These are phyloP conservation scores for Phialocephala subalpina DNA, from an alignment of 2,329 filamentous ascomycete species.

Conservation along the genomic window DNA sequence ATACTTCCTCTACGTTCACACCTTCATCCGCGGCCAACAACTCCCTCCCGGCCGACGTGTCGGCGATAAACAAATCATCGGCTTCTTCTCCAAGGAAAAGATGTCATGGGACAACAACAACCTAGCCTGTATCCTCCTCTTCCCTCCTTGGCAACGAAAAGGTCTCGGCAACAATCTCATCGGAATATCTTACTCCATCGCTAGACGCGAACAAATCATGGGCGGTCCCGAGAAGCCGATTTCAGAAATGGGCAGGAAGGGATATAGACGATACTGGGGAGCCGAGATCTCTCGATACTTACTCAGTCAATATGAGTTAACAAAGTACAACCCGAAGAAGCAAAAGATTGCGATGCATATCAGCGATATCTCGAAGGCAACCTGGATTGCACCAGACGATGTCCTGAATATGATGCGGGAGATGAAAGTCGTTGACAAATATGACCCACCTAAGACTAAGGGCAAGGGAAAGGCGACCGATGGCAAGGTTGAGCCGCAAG, in stretches of 20 bases:
- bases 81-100: slow-evolving; percentile 99
- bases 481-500: slow-evolving; percentile 50
- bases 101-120: slow-evolving; percentile 99
- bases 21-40: slow-evolving; percentile 49
- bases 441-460: slow-evolving; percentile 23
- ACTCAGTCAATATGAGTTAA: slow-evolving; percentile 45
- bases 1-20: slow-evolving; percentile 88
- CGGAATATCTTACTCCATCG: slow-evolving; percentile 92
- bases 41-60: slow-evolving; percentile 40
- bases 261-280: slow-evolving; percentile 88
- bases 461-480: slow-evolving; percentile 44
- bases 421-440: not conserved
- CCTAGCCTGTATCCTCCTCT: slow-evolving; percentile 92
- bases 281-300: slow-evolving; percentile 81
- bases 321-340: too few species aligned
- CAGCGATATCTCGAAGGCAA: too few species aligned
- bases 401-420: not conserved
- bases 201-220: slow-evolving; percentile 80
- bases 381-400: too few species aligned
- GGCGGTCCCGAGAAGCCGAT: slow-evolving; percentile 96
- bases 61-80: slow-evolving; percentile 68
- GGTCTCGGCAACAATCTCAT: slow-evolving; percentile 90
- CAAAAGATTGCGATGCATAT: too few species aligned
- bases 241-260: slow-evolving; percentile 82
- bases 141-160: slow-evolving; percentile 93